These are phyloP conservation scores for Ophiocordyceps polyrhachis-furcata DNA, from an alignment of 2,329 filamentous ascomycete genomes.

Conservation along the genomic window DNA sequence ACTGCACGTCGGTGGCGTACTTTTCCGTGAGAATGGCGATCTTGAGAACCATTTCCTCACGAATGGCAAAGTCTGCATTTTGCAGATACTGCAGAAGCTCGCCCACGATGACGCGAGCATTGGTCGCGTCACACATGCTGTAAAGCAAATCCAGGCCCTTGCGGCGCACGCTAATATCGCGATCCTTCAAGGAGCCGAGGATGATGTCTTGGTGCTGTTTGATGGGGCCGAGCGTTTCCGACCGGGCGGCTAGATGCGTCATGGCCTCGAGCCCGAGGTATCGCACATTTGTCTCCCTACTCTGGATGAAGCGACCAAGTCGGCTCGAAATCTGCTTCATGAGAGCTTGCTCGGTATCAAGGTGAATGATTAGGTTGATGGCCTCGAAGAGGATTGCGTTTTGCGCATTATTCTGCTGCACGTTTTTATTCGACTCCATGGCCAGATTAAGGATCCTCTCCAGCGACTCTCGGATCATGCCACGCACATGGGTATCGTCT, in stretches of 20 bases:
- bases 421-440: constrained; percentile 90
- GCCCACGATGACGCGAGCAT: constrained; percentile 80
- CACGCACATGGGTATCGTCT: constrained; percentile 85
- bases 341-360: constrained; percentile 82
- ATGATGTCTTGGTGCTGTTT: constrained; percentile 97
- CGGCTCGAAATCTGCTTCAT: constrained; percentile 92
- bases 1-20: constrained; percentile 94
- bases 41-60: constrained; percentile 98
- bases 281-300: constrained; percentile 88
- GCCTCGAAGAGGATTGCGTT: constrained; percentile 97
- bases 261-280: constrained; percentile 94
- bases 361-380: constrained; percentile 94
- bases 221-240: constrained; percentile 89
- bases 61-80: constrained; percentile 90
- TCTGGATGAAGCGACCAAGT: constrained; percentile 89
- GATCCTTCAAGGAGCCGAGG: constrained; percentile 78
- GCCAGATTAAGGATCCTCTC: constrained; percentile 82
- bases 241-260: constrained; percentile 87
- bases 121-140: constrained; percentile 98
- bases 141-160: constrained; percentile 93
- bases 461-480: constrained; percentile 79
- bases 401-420: constrained; percentile 97
- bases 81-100: constrained; percentile 90
- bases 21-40: constrained; percentile 97
- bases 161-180: constrained; percentile 89